Conservation (phyloP, 345 rosid species). For the Gossypium bickii region DNA sequence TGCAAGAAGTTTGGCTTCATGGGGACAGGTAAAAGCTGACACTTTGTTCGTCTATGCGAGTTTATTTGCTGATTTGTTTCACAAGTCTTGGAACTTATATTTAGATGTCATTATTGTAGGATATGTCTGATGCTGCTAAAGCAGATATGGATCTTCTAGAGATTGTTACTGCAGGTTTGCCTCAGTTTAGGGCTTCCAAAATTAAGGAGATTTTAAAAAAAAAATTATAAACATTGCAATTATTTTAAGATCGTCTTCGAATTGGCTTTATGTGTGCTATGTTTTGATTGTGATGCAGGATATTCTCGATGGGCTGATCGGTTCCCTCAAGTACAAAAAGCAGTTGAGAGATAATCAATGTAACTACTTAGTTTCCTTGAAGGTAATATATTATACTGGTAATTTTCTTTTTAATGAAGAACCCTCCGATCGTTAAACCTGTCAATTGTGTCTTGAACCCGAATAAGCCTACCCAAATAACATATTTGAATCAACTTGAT, state of each 20-base stretch:
- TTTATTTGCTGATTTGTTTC: not conserved
- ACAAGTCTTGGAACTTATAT: not conserved
- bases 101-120: conserved; percentile 6
- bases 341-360: conserved; percentile 18
- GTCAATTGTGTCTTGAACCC: too few species aligned
- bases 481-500: too few species aligned
- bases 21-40: conserved; percentile 8
- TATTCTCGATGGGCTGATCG: conserved; percentile 54
- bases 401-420: not conserved
- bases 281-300: conserved; percentile 31
- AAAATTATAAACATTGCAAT: not conserved
- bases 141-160: conserved; percentile 61
- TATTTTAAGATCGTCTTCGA: not conserved
- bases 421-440: not conserved
- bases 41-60: not conserved
- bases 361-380: not conserved
- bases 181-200: not conserved
- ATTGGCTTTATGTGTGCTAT: not conserved
- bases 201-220: not conserved
- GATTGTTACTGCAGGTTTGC: conserved; percentile 56
- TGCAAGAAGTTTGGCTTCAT: conserved; percentile 50
- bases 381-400: not conserved
- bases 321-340: conserved; percentile 43
- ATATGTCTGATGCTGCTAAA: conserved; percentile 24
- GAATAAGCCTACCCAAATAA: too few species aligned